Conservation (phyloP, 2,329 filamentous ascomycete genomes). For the Botrytis tulipae region DNA sequence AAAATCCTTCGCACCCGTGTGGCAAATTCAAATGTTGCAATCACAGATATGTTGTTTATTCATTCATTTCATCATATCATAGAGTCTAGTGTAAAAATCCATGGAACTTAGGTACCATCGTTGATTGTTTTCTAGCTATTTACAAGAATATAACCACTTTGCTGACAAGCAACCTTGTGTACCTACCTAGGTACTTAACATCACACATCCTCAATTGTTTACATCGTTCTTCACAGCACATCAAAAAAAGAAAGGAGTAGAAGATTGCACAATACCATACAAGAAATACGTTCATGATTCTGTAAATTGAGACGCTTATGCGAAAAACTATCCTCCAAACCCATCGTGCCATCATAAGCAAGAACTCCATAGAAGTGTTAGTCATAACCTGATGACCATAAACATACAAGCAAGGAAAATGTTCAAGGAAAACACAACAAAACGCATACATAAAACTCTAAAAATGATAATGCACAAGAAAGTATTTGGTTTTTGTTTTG, state of each 20-base stretch:
- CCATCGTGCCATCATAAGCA: conserved; percentile 1
- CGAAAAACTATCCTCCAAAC: background rate
- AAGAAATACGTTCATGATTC: background rate
- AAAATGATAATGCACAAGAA: conserved; percentile 11
- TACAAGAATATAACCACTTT: background rate
- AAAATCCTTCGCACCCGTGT: background rate
- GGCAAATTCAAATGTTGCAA: background rate
- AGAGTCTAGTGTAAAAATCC: background rate
- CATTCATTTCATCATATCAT: background rate
- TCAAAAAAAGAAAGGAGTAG: background rate
- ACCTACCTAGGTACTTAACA: background rate
- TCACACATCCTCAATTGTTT: background rate
- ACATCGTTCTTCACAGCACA: background rate
- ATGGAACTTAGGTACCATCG: background rate
- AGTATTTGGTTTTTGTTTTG: conserved; percentile 8
- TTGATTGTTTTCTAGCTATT: background rate
- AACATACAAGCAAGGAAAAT: background rate
- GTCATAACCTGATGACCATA: conserved; percentile 2
- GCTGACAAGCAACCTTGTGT: background rate
- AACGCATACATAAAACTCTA: background rate
- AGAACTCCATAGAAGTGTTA: background rate
- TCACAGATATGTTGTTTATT: background rate
- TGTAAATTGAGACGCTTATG: background rate
- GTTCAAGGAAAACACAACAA: background rate
- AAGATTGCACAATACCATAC: background rate